A percentile compares a stretch with the other conserved stretches of the same genome.
These are phyloP conservation scores for Penium margaritaceum DNA, from an alignment of 139 green algal species.

Conservation along the genomic window DNA sequence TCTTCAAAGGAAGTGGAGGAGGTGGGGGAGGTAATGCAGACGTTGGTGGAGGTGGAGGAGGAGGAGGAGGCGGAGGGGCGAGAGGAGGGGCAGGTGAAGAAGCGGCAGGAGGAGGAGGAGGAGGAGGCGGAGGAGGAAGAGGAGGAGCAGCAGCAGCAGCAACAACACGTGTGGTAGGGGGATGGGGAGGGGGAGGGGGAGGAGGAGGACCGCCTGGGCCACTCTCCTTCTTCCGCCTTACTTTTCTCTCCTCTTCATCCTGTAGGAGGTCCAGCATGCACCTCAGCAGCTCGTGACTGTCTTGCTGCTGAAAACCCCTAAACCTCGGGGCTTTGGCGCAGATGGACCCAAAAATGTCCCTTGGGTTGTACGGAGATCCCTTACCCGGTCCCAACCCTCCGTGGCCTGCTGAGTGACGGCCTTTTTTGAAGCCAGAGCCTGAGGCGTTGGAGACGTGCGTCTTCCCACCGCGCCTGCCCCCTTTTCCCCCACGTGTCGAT, in stretches of 20 bases:
- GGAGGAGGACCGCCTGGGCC: not conserved
- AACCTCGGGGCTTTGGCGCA: constrained; percentile 56
- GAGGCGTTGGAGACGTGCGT: too few species aligned
- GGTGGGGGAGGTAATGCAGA: not conserved
- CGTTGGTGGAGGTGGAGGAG: not conserved
- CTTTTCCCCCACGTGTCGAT: too few species aligned
- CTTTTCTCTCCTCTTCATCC: constrained; percentile 12
- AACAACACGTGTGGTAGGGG: not conserved
- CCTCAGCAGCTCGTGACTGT: constrained; percentile 60
- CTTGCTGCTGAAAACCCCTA: constrained; percentile 63
- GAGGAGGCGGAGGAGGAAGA: not conserved
- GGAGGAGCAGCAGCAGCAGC: not conserved
- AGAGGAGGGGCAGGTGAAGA: not conserved
- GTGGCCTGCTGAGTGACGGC: too few species aligned
- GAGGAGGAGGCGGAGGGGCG: not conserved
- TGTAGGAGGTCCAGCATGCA: constrained; percentile 51
- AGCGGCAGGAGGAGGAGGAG: not conserved
- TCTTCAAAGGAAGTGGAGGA: not conserved
- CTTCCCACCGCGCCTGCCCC: too few species aligned
- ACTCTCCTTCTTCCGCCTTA: not conserved
- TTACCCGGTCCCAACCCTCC: too few species aligned
- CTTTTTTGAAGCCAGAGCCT: too few species aligned
- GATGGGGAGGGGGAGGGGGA: constrained; percentile 24
- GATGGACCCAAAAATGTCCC: constrained; percentile 57
- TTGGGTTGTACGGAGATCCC: constrained; percentile 57